Evolutionary conservation across 2,329 filamentous ascomycete species (phyloP).

Genomic region (Cryphonectria parasitica): DNA sequence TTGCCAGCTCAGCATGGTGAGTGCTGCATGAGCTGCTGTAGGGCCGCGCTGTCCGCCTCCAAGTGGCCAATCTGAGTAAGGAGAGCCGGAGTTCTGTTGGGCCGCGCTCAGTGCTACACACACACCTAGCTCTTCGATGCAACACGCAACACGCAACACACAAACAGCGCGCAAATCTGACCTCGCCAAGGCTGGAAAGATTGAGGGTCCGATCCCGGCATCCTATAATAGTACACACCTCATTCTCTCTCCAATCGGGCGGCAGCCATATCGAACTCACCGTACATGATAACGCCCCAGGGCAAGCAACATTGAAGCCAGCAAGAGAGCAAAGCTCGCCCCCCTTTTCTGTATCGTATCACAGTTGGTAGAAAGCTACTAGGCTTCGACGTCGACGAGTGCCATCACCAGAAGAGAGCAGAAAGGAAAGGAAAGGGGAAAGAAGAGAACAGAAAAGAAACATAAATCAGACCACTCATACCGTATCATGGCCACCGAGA

Average conservation of each 20-base stretch:
- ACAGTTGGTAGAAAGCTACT: neutral
- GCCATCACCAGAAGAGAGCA: neutral
- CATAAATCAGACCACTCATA: neutral
- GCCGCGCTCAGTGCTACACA: neutral
- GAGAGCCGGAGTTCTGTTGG: neutral
- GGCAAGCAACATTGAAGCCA: neutral
- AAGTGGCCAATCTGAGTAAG: constrained; percentile 1
- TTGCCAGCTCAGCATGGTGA: neutral
- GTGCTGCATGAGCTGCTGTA: neutral
- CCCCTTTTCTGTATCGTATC: neutral
- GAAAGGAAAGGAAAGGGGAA: too few relatives aligned
- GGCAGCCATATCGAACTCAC: neutral
- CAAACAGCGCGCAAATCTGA: neutral
- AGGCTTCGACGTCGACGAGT: neutral
- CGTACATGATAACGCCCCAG: neutral
- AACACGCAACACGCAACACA: neutral
- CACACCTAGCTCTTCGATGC: neutral
- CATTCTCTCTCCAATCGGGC: neutral
- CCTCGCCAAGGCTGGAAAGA: neutral
- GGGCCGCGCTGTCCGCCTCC: neutral
- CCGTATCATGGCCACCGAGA: constrained; percentile 41
- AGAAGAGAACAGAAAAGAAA: neutral
- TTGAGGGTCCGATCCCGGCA: neutral
- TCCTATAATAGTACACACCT: neutral
- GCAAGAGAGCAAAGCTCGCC: neutral